These are phyloP conservation scores for Allium fistulosum DNA, from an alignment of 106 monocot genomes.

Conservation along the genomic window DNA sequence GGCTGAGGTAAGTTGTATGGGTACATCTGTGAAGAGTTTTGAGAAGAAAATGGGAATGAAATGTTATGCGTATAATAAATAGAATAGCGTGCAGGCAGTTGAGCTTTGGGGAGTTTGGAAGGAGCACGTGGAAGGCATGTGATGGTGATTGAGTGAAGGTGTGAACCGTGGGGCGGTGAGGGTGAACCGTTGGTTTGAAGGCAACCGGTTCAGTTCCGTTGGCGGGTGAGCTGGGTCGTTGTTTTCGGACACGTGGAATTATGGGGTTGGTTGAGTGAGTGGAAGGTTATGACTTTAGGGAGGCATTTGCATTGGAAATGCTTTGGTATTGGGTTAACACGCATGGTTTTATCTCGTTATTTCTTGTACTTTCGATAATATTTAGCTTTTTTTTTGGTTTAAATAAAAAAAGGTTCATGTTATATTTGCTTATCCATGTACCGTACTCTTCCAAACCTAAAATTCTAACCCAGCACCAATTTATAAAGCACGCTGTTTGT, in stretches of 20 bases:
- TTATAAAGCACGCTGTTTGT: no score
- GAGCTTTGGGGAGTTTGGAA: neutral
- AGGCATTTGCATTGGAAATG: neutral
- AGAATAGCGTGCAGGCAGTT: neutral
- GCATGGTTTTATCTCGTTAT: no score
- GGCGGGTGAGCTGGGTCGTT: neutral
- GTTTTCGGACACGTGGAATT: neutral
- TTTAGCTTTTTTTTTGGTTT: no score
- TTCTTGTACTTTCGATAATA: no score
- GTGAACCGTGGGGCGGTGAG: neutral
- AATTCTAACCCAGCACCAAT: no score
- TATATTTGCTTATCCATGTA: no score
- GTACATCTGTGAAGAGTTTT: neutral
- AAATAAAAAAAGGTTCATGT: no score
- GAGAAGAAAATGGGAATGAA: neutral
- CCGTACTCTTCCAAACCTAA: no score
- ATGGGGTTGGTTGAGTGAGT: neutral
- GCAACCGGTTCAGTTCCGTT: neutral
- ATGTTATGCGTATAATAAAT: neutral
- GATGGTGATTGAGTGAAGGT: neutral
- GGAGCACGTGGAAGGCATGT: constrained; percentile 5
- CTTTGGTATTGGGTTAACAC: no score
- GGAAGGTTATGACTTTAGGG: neutral
- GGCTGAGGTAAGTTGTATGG: constrained; percentile 5
- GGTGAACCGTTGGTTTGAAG: neutral